phyloP scores from a whole-genome alignment of 1,139 yeast genomes.

The Blastobotrys persicus region DNA sequence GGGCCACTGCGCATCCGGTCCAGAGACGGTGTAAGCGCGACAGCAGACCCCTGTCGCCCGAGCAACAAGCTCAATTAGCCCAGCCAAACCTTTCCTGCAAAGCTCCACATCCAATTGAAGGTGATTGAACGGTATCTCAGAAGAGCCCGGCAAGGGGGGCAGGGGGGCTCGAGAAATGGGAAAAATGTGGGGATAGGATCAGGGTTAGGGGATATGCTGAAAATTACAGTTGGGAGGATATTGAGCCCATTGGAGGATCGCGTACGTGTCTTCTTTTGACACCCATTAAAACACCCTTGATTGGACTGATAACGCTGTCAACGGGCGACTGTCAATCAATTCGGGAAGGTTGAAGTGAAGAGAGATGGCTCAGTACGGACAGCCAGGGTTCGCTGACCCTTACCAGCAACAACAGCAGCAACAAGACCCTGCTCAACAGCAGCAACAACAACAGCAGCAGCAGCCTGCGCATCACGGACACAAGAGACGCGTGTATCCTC shows the following conservation, averaged over 20 bases:
- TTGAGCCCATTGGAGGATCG: background rate
- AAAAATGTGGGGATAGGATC: background rate
- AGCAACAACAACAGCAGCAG: constrained; percentile 5
- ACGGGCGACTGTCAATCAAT: constrained; percentile 22
- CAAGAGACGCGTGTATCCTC: constrained; percentile 47
- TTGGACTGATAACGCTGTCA: background rate
- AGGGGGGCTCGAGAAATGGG: too few species aligned
- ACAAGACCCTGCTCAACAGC: constrained; percentile 13
- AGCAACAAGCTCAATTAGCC: too few species aligned
- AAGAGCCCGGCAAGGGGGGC: too few species aligned
- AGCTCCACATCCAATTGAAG: too few species aligned
- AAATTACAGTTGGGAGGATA: background rate
- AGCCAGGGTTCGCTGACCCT: constrained; percentile 14
- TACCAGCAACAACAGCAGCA: constrained; percentile 11
- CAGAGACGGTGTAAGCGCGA: too few species aligned
- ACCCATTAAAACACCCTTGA: background rate
- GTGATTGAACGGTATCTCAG: too few species aligned
- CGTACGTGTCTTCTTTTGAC: background rate
- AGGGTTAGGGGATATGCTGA: background rate
- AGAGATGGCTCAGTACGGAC: constrained; percentile 23
- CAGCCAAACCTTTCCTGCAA: too few species aligned
- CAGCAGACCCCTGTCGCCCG: too few species aligned
- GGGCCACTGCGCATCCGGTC: too few species aligned
- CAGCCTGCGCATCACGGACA: constrained; percentile 37
- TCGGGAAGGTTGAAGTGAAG: constrained; percentile 23